Evolutionary conservation across 2,329 filamentous ascomycete species (phyloP), one percentile per base, ranked within the genome.

Genomic region (Periconia sp.): DNA sequence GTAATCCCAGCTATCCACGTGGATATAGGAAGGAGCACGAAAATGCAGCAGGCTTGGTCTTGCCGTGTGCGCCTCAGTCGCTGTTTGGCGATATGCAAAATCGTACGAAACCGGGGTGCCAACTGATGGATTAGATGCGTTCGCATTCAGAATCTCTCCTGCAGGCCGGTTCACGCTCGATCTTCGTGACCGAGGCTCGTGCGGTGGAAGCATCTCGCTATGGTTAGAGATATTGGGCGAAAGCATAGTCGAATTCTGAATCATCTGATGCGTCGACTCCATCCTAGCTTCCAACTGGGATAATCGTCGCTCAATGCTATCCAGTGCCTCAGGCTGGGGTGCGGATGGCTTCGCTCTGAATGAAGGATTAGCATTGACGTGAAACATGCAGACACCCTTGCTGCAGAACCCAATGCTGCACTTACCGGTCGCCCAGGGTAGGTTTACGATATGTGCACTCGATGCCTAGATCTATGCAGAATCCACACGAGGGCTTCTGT

Each of bases 1-100:
- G 40, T 63, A 61, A 32, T 63, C 60, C 60, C 59, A 64, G 40
- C 51, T 54, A 18, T 62, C 58, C 21, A 59, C 54, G 24, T 57
- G 45, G 4, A 62, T 52, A 29, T 58, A 63, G 1, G 48, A 28
- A 24, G 59, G 55, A 19, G 52, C 50, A 15, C 48, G 48, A 24
- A 62, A 62, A 17, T 50, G 56, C 5, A 54, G 36, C 9, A 62
- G 34, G 36, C 59, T 63, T 12, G 59, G 57, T 19, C 59, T 50
- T 13, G 59, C 48, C 5, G 54, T 60, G 9, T 48, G 49, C 7
- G 57, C 56, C 31, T 61, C 59, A 1, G 57, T 58, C 10, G 54
- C 48, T 19, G 56, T 62, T 26, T 63, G 54, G 13, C 59, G 56
- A 40, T 60, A 60, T 15, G 57, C 50, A 41, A 58, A 61, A n/a